Evolutionary conservation across 1,284 basidiomycete genomes (phyloP).

Genomic region (Xanthoconium separans): DNA sequence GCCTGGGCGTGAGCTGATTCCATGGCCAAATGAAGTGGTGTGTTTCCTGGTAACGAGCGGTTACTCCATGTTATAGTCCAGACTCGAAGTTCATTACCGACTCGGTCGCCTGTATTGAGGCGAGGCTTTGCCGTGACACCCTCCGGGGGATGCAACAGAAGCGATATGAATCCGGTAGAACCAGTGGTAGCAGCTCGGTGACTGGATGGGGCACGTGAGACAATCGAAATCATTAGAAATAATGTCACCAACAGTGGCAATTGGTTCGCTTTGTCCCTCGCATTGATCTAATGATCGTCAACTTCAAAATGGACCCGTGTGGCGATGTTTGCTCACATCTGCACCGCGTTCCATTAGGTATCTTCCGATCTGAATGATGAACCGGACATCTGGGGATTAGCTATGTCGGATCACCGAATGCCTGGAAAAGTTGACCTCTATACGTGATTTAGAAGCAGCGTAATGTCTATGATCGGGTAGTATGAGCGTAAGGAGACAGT

Average conservation of each 20-base stretch:
- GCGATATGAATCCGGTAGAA: constrained; percentile 79
- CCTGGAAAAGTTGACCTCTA: constrained; percentile 54
- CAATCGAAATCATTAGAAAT: background rate
- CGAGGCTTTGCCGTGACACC: constrained; percentile 71
- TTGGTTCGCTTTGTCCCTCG: constrained; percentile 88
- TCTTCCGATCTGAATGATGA: constrained; percentile 70
- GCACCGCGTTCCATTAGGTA: constrained; percentile 83
- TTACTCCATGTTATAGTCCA: background rate
- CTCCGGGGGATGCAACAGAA: constrained; percentile 76
- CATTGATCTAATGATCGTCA: constrained; percentile 71
- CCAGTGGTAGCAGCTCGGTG: constrained; percentile 96
- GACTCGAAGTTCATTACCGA: constrained; percentile 51
- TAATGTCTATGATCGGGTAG: constrained; percentile 66
- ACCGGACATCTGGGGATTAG: constrained; percentile 5
- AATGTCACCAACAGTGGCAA: constrained; percentile 68
- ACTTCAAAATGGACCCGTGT: constrained; percentile 35
- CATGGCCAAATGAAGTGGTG: constrained; percentile 93
- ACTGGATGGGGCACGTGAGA: constrained; percentile 38
- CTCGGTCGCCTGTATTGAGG: constrained; percentile 82
- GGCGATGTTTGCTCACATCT: constrained; percentile 77
- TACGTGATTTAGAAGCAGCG: constrained; percentile 89
- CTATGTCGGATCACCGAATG: background rate
- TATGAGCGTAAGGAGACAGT: constrained; percentile 10
- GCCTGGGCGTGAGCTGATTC: constrained; percentile 91
- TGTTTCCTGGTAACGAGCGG: constrained; percentile 65